Base-by-base conservation (phyloP, 331 rosid species). In the Pyrus hybrid region DNA sequence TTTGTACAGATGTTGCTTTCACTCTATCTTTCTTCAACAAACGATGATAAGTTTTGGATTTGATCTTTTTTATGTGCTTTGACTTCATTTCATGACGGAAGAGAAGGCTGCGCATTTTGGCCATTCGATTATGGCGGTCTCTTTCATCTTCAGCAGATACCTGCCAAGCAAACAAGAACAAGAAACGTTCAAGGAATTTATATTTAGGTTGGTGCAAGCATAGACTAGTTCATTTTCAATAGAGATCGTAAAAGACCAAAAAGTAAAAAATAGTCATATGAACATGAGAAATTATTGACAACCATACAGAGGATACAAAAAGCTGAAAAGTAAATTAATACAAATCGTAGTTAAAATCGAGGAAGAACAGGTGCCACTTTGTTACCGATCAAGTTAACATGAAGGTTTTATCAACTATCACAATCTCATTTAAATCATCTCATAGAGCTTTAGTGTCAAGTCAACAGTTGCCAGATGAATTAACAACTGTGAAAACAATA, bases 21-120 rank as follows among this genome's bases (percentile, higher is more conserved):
- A 77, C 21, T 84, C 79, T 86, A 76, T 94, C 93, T 79, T 94
- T 94, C 89, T 94, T 92, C 85, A 84, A 62, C 80, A 92, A 68
- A 53, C 91, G 97, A 85, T 85, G 96, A 76, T 81, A 92, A 10
- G 93, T 84, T 82, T 85, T 92, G 22, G 99, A 94, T 87, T 94
- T 92, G 45, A 92, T 94, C 83, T 90, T 94, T 78, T 94, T 94
- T 45, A 89, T 76, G 84, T 82, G 96, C 68, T 87, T 94, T 63
- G 89, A 80, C 85, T 86, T 94, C 85, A 82, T 56, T 82, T 94
- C 97, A 65, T 92, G 93, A 73, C 85, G 89, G 29, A 92, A 94
- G 80, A 92, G 90, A 77, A 87, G 91, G 85, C 93, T 85, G 79
- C 97, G 91, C 97, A 92, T 81, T 81, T 94, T 94, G 51, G 99